Evolutionary conservation across 495 filamentous ascomycete species (phyloP), one percentile per base, ranked within the genome.

Genomic region (Tuber indicum): DNA sequence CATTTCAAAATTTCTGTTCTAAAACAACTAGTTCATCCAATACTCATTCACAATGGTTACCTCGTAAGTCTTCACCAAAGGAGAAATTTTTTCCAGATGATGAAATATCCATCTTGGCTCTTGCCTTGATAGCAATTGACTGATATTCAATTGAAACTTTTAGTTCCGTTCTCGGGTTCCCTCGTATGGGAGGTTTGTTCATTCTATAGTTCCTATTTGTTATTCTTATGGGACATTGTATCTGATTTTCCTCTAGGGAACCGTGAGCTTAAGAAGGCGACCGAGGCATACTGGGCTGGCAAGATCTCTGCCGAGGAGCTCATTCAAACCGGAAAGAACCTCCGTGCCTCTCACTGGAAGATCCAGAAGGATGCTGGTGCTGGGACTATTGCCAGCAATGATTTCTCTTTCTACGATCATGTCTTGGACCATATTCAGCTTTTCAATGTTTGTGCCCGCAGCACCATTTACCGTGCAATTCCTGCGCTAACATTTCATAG

Each of bases 241-340:
- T 66, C 58, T 75, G 71, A 46, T 44, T 75, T 36, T 70, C 39
- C 14, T 69, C 17, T 23, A 83, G 92, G 88, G 83, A 93, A 97
- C 86, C 92, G 96, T 89, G 96, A 99, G 89, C 91, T 99, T 84
- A 99, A 99, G 92, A 99, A 99, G 90, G 96, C 96, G 83, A 98
- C 93, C 76, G 96, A 99, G 87, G 92, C 95, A 82, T 91, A 98
- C 91, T 99, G 96, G 96, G 92, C 86, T 84, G 96, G 90, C 83
- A 98, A 98, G 89, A 87, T 96, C 85, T 94, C 92, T 74, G 92
- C 92, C 81, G 90, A 92, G 78, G 93, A 93, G 74, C 92, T 99
- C 77, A 88, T 98, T 78, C 88, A 90, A 74, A 96, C 98, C 89
- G 96, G 92, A 85, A 98, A 98, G 92, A 90, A 94, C 84, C 93